A percentile compares a stretch with the other conserved stretches of the same genome.
Evolutionary conservation across 768 basidiomycete genomes (phyloP).

Genomic region (Lentinula edodes): DNA sequence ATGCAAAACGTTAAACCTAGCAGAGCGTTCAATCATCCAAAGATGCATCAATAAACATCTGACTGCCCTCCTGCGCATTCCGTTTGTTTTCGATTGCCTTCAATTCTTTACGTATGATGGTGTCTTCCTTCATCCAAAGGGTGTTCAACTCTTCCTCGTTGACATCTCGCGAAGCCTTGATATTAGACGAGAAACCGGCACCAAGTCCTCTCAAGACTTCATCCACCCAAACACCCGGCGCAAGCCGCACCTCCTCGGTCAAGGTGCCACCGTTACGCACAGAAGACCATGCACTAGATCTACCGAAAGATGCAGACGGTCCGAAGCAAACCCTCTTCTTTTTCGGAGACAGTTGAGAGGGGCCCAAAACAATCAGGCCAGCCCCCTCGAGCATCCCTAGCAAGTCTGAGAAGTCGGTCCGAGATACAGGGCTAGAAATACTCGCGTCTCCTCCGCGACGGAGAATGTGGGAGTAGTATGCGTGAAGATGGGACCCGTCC

Average conservation of each 20-base stretch:
- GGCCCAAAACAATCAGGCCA: constrained; percentile 50
- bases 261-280: constrained; percentile 27
- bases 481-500: constrained; percentile 58
- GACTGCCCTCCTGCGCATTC: too few species aligned
- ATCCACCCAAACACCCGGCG: constrained; percentile 57
- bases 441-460: constrained; percentile 44
- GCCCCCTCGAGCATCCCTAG: constrained; percentile 67
- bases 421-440: constrained; percentile 56
- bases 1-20: not conserved
- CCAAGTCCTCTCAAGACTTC: constrained; percentile 70
- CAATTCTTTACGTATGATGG: constrained; percentile 5
- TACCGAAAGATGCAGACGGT: constrained; percentile 52
- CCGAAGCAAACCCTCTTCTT: constrained; percentile 48
- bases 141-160: constrained; percentile 44
- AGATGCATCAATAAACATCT: constrained; percentile 5
- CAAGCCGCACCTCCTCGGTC: constrained; percentile 45
- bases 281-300: constrained; percentile 6
- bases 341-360: constrained; percentile 30
- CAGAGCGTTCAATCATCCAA: not conserved
- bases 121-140: constrained; percentile 8
- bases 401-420: constrained; percentile 74
- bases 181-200: constrained; percentile 8
- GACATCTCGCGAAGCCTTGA: constrained; percentile 26
- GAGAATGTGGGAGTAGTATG: constrained; percentile 58
- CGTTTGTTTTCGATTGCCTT: not conserved